Conservation (phyloP, 169 alveolate species). For the Theileria luwenshuni region DNA sequence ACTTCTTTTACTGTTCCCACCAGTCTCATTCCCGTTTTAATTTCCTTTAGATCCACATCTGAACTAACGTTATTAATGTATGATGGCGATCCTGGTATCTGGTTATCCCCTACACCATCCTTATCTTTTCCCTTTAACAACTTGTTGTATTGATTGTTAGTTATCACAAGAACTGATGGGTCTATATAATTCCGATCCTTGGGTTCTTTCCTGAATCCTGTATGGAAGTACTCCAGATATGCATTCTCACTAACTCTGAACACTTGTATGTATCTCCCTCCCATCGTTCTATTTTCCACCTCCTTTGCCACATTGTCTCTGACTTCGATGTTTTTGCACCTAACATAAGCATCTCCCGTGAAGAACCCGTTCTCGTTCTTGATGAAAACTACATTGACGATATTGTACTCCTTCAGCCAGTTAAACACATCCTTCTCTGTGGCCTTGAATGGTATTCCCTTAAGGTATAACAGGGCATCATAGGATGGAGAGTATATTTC, state of each 20-base stretch:
- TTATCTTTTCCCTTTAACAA: not conserved
- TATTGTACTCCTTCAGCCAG: slow-evolving; percentile 52
- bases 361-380: slow-evolving; percentile 60
- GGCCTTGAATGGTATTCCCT: slow-evolving; percentile 58
- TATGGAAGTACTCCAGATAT: slow-evolving; percentile 59
- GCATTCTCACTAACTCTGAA: slow-evolving; percentile 59
- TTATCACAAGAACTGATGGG: slow-evolving; percentile 35
- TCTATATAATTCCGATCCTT: slow-evolving; percentile 41
- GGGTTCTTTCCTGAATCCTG: slow-evolving; percentile 60
- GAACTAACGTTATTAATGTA: slow-evolving; percentile 2
- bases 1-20: slow-evolving; percentile 51
- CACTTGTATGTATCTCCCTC: slow-evolving; percentile 55
- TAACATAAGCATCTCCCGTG: slow-evolving; percentile 71
- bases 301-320: slow-evolving; percentile 52
- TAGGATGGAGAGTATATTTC: slow-evolving; percentile 38
- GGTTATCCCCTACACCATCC: not conserved
- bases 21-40: slow-evolving; percentile 52
- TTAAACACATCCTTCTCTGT: slow-evolving; percentile 37
- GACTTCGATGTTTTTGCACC: slow-evolving; percentile 40
- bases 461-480: slow-evolving; percentile 54
- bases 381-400: slow-evolving; percentile 42
- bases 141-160: slow-evolving; percentile 5
- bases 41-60: slow-evolving; percentile 4
- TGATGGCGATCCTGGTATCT: not conserved
- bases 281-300: slow-evolving; percentile 47